Evolutionary conservation across 176 grass and related monocot species (phyloP), one percentile per base, ranked within the genome.

Genomic region (Melocanna baccifera): DNA sequence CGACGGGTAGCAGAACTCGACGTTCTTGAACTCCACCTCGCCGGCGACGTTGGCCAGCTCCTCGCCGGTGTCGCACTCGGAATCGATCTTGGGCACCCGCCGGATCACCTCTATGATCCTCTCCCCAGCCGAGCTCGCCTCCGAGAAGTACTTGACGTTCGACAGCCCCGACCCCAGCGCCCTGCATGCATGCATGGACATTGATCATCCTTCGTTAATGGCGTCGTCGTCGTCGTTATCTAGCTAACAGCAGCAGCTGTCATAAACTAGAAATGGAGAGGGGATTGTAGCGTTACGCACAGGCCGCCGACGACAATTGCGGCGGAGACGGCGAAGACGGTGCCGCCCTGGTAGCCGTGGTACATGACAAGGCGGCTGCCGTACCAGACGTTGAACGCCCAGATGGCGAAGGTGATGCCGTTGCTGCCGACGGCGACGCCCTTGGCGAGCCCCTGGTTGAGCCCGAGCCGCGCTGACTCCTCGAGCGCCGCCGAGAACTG

Each of bases 341-440:
- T 94, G 84, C 96, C 96, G 13, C 96, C 96, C 65, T 86, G 20
- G 32, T 79, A 83, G 1, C 91, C 93, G 29, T 96, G 96, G 88
- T 96, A 96, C 93, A 99, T 99, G 89, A 96, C 93, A 13, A 99
- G 93, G 4, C 80, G 86, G 90, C 96, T 96, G 42, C 96, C 96
- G 26, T 99, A 99, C 96, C 93, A 99, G 40, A 91, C 67, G 65
- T 84, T 87, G 82, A 99, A 99, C 1, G 96, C 96, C 79, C 85
- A 99, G 67, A 99, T 94, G 47, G 93, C 65, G 75, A 94, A 96
- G 81, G 84, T 96, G 73, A 99, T 89, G 62, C 93, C 89, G 42
- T 91, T 96, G 86, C 96, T 99, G 23, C 96, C 96, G n/a, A 99
- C 11, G 53, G 96, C 93, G 23, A 99, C 15, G 18, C 96, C 96